Evolutionary conservation across 805 yeast species (phyloP), one percentile per base, ranked within the genome.

Genomic region (Candida pseudoglaebosa): DNA sequence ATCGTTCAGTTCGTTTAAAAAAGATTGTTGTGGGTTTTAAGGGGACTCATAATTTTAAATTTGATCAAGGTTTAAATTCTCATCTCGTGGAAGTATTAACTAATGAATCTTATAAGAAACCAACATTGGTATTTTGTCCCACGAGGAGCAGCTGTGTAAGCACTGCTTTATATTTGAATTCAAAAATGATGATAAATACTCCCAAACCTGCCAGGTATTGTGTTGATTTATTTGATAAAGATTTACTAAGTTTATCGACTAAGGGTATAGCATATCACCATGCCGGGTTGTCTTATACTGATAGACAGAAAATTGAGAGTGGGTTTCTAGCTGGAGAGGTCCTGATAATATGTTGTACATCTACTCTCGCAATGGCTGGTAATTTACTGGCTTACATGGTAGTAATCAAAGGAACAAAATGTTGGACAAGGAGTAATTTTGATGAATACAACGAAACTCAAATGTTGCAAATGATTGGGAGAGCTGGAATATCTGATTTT

Each of bases 401-500:
- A 0, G 57, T 79, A 2, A 65, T 79, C n/a, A 79, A 78, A 43
- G 83, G 84, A 0, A 79, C 84, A 0, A 78, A 73, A 48, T 69
- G 75, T 37, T 84, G 82, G 75, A 57, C 54, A 14, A 71, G 70
- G 15, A 71, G 72, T 16, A 71, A 64, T 38, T 64, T 71, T 43
- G 59, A 58, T 24, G 84, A 79, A 41, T 78, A 78, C 50, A 65
- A 78, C 2, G 77, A 73, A 33, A 56, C 77, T 17, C 83, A 78
- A 41, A 57, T 78, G 21, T 53, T 75, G 30, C 84, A 80, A 46
- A 80, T 79, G 84, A 70, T 79, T 53, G 84, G 83, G 3, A 62
- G 84, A 47, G 83, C 84, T 3, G 84, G 84, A 3, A 64, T 83
- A 35, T 82, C 82, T 0, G 78, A 73, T 22, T 76, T 66, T 50